Base-by-base conservation (phyloP, 352 stramenopile genomes). In the Globisporangium yorkense region DNA sequence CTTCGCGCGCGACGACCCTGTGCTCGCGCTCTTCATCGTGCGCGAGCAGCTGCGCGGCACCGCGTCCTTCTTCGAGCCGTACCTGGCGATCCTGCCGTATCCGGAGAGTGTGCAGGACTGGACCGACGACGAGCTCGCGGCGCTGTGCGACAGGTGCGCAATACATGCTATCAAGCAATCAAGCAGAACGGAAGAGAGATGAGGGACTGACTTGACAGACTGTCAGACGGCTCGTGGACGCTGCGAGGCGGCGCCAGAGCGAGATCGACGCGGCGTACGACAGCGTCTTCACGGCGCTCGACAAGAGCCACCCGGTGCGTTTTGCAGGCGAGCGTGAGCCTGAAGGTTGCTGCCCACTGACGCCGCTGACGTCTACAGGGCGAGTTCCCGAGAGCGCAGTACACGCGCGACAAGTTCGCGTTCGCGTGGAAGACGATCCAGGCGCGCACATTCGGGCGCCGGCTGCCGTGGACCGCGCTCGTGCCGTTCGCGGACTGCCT, bases 401-500 rank as follows among this genome's bases (percentile, higher is more conserved):
- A 83, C 68, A 88, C 77, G 29, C 73, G 79, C 0, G 71, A 85
- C 41, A 73, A 66, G 47, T 95, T 96, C 55, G 62, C 65, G 27
- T 97, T 91, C 56, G 80, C 86, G 39, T 97, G 86, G 85, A 89
- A 93, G 58, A 91, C 83, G 12, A 85, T 97, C 54, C 87, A 96
- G 57, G 84, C 92, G 39, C 75, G 92, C n/a, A 92, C 89, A 3
- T 98, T 98, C 57, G 92, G 92, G 2, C 78, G 88, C 8, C 77
- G 88, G 2, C 68, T 98, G 59, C 89, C 87, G 18, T 97, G 88
- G 87, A 96, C 87, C 6, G 70, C 88, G 4, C 75, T 98, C 45
- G 92, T 98, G 40, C 92, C 92, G 7, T 92, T 98, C 55, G 91
- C 90, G 7, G 92, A 98, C 70, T 96, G 84, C 51, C 70, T 98